A percentile compares a stretch with the other conserved stretches of the same genome.
These are phyloP conservation scores for Kuraishia capsulata DNA, from an alignment of 805 yeast genomes.

Conservation along the genomic window DNA sequence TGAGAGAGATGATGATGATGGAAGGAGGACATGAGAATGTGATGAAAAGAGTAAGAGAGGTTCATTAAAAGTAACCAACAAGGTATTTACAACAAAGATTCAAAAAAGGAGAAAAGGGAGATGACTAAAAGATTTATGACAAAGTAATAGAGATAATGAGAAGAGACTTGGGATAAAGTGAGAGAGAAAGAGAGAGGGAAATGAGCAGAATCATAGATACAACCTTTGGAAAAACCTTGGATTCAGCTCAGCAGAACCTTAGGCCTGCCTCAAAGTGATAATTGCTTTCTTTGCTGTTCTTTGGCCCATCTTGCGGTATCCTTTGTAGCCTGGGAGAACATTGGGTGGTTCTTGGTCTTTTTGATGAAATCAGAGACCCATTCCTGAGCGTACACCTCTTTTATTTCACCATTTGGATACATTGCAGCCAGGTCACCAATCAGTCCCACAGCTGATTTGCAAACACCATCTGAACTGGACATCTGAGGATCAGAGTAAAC, in stretches of 20 bases:
- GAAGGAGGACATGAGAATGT: too few species aligned
- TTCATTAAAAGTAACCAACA: background rate
- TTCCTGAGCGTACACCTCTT: conserved; percentile 52
- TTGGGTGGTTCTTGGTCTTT: conserved; percentile 55
- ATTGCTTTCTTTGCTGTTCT: conserved; percentile 53
- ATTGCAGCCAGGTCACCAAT: conserved; percentile 89
- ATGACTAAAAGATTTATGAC: background rate
- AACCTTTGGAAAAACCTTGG: too few species aligned
- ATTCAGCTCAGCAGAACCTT: too few species aligned
- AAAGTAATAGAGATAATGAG: background rate
- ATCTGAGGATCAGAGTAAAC: conserved; percentile 54
- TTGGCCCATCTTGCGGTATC: conserved; percentile 98
- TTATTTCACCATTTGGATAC: conserved; percentile 71
- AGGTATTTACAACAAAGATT: background rate
- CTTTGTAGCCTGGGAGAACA: conserved; percentile 57
- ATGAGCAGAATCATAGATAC: background rate
- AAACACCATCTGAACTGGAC: conserved; percentile 56
- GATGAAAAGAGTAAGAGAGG: background rate
- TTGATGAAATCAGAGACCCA: conserved; percentile 79
- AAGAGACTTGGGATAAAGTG: background rate
- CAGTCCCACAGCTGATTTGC: conserved; percentile 81
- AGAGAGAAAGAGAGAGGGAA: background rate
- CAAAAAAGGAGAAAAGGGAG: background rate
- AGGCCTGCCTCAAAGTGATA: background rate
- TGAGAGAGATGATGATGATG: too few species aligned